These are phyloP conservation scores for Myriosclerotinia duriaeana DNA, from an alignment of 2,329 filamentous ascomycete genomes.

Conservation along the genomic window DNA sequence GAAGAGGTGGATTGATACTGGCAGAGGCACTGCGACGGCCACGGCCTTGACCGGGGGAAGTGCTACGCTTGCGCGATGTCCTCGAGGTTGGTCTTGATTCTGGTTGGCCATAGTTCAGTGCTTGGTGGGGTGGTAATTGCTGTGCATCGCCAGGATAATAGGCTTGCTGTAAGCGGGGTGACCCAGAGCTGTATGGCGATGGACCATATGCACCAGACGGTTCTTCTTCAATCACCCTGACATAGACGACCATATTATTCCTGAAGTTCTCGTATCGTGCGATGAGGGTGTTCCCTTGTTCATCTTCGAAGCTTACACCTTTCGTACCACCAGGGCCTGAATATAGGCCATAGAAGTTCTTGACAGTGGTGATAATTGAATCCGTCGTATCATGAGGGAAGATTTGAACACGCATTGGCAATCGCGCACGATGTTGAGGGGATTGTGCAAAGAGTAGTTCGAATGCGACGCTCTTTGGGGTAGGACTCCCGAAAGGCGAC, in stretches of 20 bases:
- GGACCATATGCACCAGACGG: slow-evolving; percentile 51
- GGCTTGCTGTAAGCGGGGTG: slow-evolving; percentile 53
- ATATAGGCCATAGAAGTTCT: slow-evolving; percentile 98
- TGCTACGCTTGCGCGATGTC: slow-evolving; percentile 72
- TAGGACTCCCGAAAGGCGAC: slow-evolving; percentile 40
- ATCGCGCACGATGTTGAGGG: slow-evolving; percentile 67
- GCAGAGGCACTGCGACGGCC: slow-evolving; percentile 77
- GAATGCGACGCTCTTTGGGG: slow-evolving; percentile 75
- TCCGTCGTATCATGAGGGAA: slow-evolving; percentile 95
- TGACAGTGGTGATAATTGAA: slow-evolving; percentile 96
- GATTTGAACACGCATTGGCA: slow-evolving; percentile 87
- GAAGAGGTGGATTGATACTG: slow-evolving; percentile 48
- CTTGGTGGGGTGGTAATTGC: slow-evolving; percentile 58
- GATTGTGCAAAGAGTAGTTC: slow-evolving; percentile 69
- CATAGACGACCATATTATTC: slow-evolving; percentile 90
- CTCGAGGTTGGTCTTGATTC: slow-evolving; percentile 68
- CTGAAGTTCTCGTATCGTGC: slow-evolving; percentile 94
- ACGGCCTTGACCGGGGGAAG: slow-evolving; percentile 67
- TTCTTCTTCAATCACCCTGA: slow-evolving; percentile 72
- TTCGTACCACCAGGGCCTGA: slow-evolving; percentile 67
- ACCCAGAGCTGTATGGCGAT: slow-evolving; percentile 52
- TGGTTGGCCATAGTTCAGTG: slow-evolving; percentile 58
- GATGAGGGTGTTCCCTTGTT: slow-evolving; percentile 85
- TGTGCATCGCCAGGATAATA: slow-evolving; percentile 62
- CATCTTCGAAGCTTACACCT: slow-evolving; percentile 94